Conservation (phyloP, 805 yeast species). For the Maudiozyma serrabonitensis region DNA sequence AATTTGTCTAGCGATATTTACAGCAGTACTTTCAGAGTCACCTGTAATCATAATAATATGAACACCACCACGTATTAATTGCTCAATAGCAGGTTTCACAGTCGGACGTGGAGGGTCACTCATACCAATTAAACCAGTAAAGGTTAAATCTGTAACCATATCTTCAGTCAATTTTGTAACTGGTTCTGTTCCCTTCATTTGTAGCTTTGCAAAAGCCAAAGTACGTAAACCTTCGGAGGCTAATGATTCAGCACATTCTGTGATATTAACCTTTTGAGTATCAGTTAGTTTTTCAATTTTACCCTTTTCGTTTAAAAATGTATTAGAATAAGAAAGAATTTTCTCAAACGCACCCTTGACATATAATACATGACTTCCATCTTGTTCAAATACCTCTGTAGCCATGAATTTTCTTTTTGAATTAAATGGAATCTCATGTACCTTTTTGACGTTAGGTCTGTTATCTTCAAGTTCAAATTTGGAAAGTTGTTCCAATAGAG, state of each 20-base stretch:
- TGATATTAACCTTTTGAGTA: constrained; percentile 38
- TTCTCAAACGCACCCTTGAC: constrained; percentile 90
- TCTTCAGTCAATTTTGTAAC: constrained; percentile 20
- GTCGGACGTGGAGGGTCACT: constrained; percentile 95
- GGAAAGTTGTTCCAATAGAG: constrained; percentile 65
- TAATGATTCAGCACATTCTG: constrained; percentile 48
- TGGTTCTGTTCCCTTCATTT: constrained; percentile 23
- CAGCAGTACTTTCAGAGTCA: constrained; percentile 81
- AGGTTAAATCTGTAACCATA: constrained; percentile 52
- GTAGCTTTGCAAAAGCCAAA: constrained; percentile 61
- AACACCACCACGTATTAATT: constrained; percentile 84
- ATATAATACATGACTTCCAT: constrained; percentile 49
- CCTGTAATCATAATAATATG: constrained; percentile 98
- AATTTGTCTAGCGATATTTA: constrained; percentile 74
- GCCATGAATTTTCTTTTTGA: constrained; percentile 87
- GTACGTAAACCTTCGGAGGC: constrained; percentile 84
- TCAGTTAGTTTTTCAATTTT: constrained; percentile 49
- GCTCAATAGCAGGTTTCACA: constrained; percentile 64
- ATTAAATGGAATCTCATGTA: constrained; percentile 73
- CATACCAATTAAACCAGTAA: constrained; percentile 88
- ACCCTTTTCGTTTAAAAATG: constrained; percentile 50
- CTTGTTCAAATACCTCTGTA: constrained; percentile 49
- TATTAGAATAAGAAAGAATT: constrained; percentile 50
- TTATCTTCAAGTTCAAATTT: constrained; percentile 65
- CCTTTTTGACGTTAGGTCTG: constrained; percentile 48